Percentiles rank a stretch among this genome's conserved stretches.
Conservation (phyloP, 805 yeast genomes). For the Lachancea cidri region DNA sequence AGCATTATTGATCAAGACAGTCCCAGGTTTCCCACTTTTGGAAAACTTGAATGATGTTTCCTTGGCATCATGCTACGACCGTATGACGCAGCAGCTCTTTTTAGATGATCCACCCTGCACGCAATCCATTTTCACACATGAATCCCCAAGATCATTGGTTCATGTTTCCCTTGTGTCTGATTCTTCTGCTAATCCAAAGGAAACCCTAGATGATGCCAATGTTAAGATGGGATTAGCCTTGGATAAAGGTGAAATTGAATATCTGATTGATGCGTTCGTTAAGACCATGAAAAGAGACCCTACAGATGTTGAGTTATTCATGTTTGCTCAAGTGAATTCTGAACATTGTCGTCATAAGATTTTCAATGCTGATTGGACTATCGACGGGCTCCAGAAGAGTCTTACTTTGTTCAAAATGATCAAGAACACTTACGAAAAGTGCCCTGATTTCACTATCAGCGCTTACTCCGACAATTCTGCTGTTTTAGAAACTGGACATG, state of each 20-base stretch:
- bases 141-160: conserved; percentile 77
- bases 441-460: conserved; percentile 78
- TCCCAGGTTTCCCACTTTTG: conserved; percentile 63
- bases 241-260: conserved; percentile 88
- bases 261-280: conserved; percentile 77
- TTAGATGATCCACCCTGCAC: conserved; percentile 56
- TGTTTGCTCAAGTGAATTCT: conserved; percentile 99
- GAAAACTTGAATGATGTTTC: conserved; percentile 50
- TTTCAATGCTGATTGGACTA: conserved; percentile 97
- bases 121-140: conserved; percentile 71
- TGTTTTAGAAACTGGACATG: conserved; percentile 54
- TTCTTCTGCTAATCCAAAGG: conserved; percentile 34
- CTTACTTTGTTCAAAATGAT: conserved; percentile 87
- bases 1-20: conserved; percentile 64
- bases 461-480: conserved; percentile 99
- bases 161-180: conserved; percentile 56
- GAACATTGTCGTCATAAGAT: conserved; percentile 99
- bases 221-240: conserved; percentile 86
- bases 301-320: conserved; percentile 94
- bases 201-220: conserved; percentile 70
- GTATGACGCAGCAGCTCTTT: conserved; percentile 85
- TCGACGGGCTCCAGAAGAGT: conserved; percentile 74
- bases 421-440: conserved; percentile 80
- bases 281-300: conserved; percentile 78
- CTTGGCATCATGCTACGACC: conserved; percentile 73